These are phyloP conservation scores for Pseudomassariella vexata DNA, from an alignment of 2,329 filamentous ascomycete genomes.

Conservation along the genomic window DNA sequence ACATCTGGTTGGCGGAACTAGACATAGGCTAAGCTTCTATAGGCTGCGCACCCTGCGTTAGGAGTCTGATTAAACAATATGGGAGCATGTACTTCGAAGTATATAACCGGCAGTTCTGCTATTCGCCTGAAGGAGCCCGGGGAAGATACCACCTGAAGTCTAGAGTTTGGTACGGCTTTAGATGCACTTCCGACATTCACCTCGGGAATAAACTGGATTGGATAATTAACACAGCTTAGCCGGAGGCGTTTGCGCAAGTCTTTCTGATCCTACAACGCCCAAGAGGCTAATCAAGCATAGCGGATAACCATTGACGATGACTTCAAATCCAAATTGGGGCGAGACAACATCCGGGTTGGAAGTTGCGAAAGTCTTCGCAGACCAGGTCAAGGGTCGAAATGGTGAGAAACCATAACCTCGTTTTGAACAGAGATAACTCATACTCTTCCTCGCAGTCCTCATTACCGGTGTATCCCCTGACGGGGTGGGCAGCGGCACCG, in stretches of 20 bases:
- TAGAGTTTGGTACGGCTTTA: too few species aligned
- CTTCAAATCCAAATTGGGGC: slow-evolving; percentile 21
- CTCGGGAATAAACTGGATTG: too few species aligned
- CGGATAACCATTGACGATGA: slow-evolving; percentile 13
- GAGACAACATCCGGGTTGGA: slow-evolving; percentile 27
- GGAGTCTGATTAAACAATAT: too few species aligned
- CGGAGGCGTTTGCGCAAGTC: not conserved
- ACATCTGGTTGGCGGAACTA: not conserved
- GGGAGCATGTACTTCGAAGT: too few species aligned
- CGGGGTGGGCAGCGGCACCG: slow-evolving; percentile 35
- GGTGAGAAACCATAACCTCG: slow-evolving; percentile 13
- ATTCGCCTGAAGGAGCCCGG: too few species aligned
- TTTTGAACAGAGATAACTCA: not conserved
- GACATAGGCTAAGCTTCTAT: slow-evolving; percentile 1
- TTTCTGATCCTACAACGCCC: not conserved
- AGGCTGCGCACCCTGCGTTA: too few species aligned
- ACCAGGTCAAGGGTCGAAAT: slow-evolving; percentile 18
- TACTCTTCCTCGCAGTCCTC: slow-evolving; percentile 28
- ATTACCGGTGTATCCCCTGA: slow-evolving; percentile 36
- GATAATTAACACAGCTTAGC: not conserved
- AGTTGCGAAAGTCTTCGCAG: slow-evolving; percentile 23
- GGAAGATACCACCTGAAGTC: too few species aligned
- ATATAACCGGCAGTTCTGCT: too few species aligned
- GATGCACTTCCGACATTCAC: too few species aligned
- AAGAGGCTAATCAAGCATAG: not conserved